phyloP scores from a whole-genome alignment of 2,329 filamentous ascomycete genomes.

The Colletotrichum spaethianum region DNA sequence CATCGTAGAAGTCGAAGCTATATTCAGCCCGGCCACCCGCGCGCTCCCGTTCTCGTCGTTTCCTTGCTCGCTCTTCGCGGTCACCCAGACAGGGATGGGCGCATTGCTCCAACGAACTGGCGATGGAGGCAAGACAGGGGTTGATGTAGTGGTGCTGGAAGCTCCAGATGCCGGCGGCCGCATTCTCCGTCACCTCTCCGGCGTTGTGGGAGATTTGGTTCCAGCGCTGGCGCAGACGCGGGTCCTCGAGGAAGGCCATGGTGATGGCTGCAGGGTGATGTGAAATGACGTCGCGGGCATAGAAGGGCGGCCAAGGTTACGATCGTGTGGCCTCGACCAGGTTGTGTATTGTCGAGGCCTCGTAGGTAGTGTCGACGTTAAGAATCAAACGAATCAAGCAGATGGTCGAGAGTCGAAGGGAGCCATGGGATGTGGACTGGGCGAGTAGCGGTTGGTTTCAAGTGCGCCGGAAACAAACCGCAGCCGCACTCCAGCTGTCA shows the following conservation, averaged over 20 bases:
- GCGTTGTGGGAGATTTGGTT: conserved; percentile 93
- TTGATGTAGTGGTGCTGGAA: conserved; percentile 89
- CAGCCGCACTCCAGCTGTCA: conserved; percentile 34
- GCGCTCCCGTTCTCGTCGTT: conserved; percentile 74
- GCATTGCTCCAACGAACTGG: conserved; percentile 79
- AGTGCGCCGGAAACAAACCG: conserved; percentile 37
- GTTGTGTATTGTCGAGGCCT: conserved; percentile 28
- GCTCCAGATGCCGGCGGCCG: conserved; percentile 91
- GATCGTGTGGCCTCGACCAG: conserved; percentile 32
- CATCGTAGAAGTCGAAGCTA: conserved; percentile 97
- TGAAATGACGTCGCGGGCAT: conserved; percentile 36
- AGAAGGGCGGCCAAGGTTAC: neutral
- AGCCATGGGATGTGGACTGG: conserved; percentile 34
- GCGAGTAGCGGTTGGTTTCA: conserved; percentile 38
- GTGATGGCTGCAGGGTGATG: conserved; percentile 28
- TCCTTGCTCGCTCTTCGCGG: conserved; percentile 80
- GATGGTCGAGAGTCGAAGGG: conserved; percentile 17
- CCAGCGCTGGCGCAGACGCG: conserved; percentile 91
- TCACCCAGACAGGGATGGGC: conserved; percentile 79
- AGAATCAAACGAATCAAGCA: conserved; percentile 2
- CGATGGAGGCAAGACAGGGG: conserved; percentile 82
- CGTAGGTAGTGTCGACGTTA: neutral
- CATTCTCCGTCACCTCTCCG: conserved; percentile 90
- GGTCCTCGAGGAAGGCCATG: conserved; percentile 81
- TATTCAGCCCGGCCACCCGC: conserved; percentile 78